Evolutionary conservation across 305 asterid species (phyloP).

Genomic region (Fraxinus nigra): DNA sequence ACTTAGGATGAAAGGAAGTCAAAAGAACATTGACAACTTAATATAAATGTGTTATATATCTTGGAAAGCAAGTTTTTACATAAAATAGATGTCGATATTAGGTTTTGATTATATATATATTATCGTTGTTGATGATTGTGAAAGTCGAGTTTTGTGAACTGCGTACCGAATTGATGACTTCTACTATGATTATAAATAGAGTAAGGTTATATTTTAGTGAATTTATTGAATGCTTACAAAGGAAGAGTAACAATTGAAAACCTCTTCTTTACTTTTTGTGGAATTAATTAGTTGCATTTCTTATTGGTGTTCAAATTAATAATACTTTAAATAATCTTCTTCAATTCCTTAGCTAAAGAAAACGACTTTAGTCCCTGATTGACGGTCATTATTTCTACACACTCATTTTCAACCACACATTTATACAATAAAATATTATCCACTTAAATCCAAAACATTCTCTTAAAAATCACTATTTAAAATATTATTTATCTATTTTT

Average conservation of each 20-base stretch:
- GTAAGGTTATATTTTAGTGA: background rate
- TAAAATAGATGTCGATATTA: background rate
- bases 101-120: background rate
- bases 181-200: background rate
- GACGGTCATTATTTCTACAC: no score
- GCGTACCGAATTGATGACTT: background rate
- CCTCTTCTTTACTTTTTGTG: background rate
- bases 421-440: no score
- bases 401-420: no score
- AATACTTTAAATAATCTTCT: background rate
- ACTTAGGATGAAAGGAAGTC: background rate
- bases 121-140: background rate
- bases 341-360: background rate
- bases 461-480: no score
- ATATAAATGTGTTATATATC: background rate
- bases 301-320: background rate
- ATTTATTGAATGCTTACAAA: background rate
- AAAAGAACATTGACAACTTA: background rate
- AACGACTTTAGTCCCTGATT: background rate
- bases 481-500: background rate
- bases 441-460: no score
- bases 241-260: background rate
- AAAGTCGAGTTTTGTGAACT: background rate
- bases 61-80: background rate
- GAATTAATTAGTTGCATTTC: constrained; percentile 4